Evolutionary conservation across 169 alveolate species (phyloP).

Genomic region (Plasmodium relictum): DNA sequence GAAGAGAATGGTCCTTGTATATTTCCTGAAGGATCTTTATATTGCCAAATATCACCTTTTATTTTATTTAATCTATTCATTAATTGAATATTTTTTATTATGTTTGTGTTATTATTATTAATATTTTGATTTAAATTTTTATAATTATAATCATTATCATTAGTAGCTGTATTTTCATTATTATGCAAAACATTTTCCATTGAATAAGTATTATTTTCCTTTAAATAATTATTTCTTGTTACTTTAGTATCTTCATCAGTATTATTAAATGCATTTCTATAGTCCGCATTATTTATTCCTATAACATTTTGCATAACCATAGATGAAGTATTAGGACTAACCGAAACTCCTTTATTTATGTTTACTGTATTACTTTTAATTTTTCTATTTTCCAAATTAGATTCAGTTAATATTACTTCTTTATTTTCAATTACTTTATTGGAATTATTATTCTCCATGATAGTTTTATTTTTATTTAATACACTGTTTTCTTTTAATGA

Average conservation of each 20-base stretch:
- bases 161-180: no score
- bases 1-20: slow-evolving; percentile 88
- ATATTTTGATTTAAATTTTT: no score
- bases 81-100: not conserved
- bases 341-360: not conserved
- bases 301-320: not conserved
- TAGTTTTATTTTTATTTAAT: no score
- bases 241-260: not conserved
- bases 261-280: not conserved
- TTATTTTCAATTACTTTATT: not conserved
- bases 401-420: not conserved
- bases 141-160: no score
- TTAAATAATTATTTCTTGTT: no score
- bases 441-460: no score
- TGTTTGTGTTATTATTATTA: not conserved
- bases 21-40: slow-evolving; percentile 85
- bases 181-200: no score
- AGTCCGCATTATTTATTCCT: not conserved
- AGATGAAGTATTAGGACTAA: not conserved
- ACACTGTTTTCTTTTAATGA: no score
- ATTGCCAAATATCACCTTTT: slow-evolving; percentile 83
- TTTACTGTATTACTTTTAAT: not conserved
- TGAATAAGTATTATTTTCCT: no score
- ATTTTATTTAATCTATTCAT: slow-evolving; percentile 56
- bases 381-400: not conserved